Conservation (phyloP, 2,329 filamentous ascomycete genomes). For the Penicillium sp. region DNA sequence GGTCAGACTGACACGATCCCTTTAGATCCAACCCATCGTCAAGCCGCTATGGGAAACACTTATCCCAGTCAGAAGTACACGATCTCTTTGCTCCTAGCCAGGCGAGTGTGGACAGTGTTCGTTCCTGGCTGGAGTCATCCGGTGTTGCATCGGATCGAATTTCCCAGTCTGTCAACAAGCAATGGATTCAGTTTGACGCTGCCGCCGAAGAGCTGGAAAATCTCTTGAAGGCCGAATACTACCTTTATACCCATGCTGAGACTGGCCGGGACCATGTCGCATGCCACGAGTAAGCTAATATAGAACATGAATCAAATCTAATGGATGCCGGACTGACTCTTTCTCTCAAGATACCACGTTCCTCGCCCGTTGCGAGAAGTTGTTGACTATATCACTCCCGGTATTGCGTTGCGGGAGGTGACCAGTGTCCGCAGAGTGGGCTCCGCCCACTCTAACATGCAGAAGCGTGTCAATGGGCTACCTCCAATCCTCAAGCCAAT, state of each 20-base stretch:
- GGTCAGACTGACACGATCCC: neutral
- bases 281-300: conserved; percentile 34
- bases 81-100: conserved; percentile 34
- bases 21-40: conserved; percentile 35
- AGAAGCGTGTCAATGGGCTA: conserved; percentile 22
- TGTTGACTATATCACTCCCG: conserved; percentile 32
- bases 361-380: conserved; percentile 27
- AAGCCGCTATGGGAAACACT: conserved; percentile 32
- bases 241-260: conserved; percentile 33
- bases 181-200: conserved; percentile 41
- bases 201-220: conserved; percentile 34
- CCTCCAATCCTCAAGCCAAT: conserved; percentile 26
- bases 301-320: conserved; percentile 1
- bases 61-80: conserved; percentile 29
- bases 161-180: conserved; percentile 28
- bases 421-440: conserved; percentile 11
- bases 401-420: conserved; percentile 31
- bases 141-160: conserved; percentile 25
- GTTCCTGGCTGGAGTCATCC: conserved; percentile 25
- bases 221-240: conserved; percentile 38
- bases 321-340: conserved; percentile 2
- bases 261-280: conserved; percentile 33
- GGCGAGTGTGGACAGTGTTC: conserved; percentile 26
- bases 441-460: conserved; percentile 1
- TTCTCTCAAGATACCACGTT: conserved; percentile 26